Percentiles rank a stretch among this genome's conserved stretches.
Evolutionary conservation across 129 eudicot genomes (phyloP).

Genomic region (Chrysanthemum makinoi): DNA sequence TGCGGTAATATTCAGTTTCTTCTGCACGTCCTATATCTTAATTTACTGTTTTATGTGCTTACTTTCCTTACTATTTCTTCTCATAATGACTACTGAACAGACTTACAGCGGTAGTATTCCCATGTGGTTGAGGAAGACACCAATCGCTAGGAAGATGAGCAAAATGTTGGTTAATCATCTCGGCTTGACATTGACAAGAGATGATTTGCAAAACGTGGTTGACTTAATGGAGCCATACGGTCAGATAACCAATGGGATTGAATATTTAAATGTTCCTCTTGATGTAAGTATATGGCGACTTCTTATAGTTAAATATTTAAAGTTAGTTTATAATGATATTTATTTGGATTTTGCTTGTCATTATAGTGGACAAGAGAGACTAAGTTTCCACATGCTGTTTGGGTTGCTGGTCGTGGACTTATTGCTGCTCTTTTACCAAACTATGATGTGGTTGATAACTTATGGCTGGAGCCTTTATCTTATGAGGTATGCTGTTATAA

Average conservation of each 20-base stretch:
- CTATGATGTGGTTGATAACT: slow-evolving; percentile 82
- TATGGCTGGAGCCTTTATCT: slow-evolving; percentile 92
- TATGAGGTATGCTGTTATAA: slow-evolving; percentile 61
- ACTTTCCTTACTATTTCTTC: slow-evolving; percentile 3
- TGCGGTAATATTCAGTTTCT: slow-evolving; percentile 51
- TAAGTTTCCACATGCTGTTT: slow-evolving; percentile 89
- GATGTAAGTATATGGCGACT: slow-evolving; percentile 59
- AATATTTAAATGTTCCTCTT: slow-evolving; percentile 61
- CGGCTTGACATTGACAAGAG: slow-evolving; percentile 74
- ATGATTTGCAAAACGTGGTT: slow-evolving; percentile 78
- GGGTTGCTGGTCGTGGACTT: slow-evolving; percentile 99
- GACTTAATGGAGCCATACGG: slow-evolving; percentile 97
- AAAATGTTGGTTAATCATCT: slow-evolving; percentile 83
- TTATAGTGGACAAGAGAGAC: slow-evolving; percentile 82
- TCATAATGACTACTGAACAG: slow-evolving; percentile 39
- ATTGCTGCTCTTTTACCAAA: slow-evolving; percentile 84
- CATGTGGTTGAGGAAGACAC: slow-evolving; percentile 69
- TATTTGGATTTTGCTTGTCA: neutral
- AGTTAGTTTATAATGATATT: neutral
- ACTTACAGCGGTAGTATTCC: slow-evolving; percentile 68
- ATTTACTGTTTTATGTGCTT: neutral
- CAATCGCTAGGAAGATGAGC: slow-evolving; percentile 46
- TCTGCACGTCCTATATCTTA: neutral
- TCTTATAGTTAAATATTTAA: neutral
- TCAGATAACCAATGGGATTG: slow-evolving; percentile 73